Conservation (phyloP, 805 yeast genomes). For the Candida ficus region DNA sequence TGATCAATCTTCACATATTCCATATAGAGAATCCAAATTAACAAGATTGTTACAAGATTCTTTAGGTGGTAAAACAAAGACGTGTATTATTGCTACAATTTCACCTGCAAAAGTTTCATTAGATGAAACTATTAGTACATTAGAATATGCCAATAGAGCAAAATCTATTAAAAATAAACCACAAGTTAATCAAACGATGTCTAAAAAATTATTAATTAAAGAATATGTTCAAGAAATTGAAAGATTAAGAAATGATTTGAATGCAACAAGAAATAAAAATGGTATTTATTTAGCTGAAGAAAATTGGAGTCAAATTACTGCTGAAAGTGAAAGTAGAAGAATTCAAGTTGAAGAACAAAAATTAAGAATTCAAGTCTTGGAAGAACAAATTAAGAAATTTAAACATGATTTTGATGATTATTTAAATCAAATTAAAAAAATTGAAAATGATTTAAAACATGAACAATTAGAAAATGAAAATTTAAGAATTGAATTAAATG, state of each 20-base stretch:
- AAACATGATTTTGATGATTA: conserved; percentile 37
- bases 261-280: conserved; percentile 57
- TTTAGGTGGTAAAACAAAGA: conserved; percentile 78
- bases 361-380: conserved; percentile 40
- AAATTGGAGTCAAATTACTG: conserved; percentile 41
- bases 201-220: conserved; percentile 50
- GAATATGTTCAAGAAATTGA: conserved; percentile 52
- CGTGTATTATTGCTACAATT: conserved; percentile 77
- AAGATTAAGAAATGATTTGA: conserved; percentile 52
- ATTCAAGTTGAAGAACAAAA: conserved; percentile 47
- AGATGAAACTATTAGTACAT: conserved; percentile 74
- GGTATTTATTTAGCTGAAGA: conserved; percentile 59
- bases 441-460: conserved; percentile 10
- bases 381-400: conserved; percentile 38
- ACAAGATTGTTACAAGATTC: conserved; percentile 78
- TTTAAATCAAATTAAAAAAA: conserved; percentile 20
- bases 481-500: conserved; percentile 9
- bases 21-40: conserved; percentile 79
- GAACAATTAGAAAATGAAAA: conserved; percentile 11
- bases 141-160: conserved; percentile 81
- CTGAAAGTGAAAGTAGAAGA: conserved; percentile 41
- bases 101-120: conserved; percentile 70
- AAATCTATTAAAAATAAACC: conserved; percentile 67
- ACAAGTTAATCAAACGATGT: conserved; percentile 54
- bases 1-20: conserved; percentile 63